Conservation (phyloP, 257 asterid species). For the Thymus quinquecostatus region DNA sequence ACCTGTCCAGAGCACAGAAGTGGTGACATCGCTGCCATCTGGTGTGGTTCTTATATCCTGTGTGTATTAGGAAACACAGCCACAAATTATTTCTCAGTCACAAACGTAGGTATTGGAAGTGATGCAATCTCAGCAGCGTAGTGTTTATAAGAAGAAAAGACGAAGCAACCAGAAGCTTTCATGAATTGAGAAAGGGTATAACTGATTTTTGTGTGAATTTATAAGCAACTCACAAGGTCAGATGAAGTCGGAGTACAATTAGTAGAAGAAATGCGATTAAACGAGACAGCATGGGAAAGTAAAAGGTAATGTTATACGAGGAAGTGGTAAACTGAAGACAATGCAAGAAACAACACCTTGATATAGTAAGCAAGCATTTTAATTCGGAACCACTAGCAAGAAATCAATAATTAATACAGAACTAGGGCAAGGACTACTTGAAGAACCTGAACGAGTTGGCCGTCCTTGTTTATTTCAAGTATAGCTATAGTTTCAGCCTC, state of each 20-base stretch:
- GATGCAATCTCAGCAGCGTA: neutral
- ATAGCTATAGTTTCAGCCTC: slow-evolving; percentile 72
- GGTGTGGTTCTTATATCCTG: slow-evolving; percentile 74
- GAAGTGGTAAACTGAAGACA: neutral
- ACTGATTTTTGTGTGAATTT: neutral
- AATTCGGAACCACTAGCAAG: neutral
- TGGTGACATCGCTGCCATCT: slow-evolving; percentile 53
- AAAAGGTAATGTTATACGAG: slow-evolving; percentile 3
- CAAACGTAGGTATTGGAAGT: neutral
- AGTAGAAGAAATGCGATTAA: neutral
- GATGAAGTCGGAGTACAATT: neutral
- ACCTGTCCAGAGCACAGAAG: slow-evolving; percentile 85
- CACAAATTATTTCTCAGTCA: neutral
- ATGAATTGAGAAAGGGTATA: neutral
- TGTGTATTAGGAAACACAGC: neutral
- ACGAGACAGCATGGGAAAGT: neutral
- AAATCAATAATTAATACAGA: neutral
- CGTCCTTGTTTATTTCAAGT: slow-evolving; percentile 67
- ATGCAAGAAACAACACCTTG: slow-evolving; percentile 6
- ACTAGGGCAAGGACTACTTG: neutral
- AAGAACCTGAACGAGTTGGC: slow-evolving; percentile 81
- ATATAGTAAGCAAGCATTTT: neutral
- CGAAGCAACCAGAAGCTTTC: neutral
- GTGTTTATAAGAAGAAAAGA: neutral
- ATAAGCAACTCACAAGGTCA: neutral